Evolutionary conservation across 345 rosid genomes (phyloP), one percentile per base, ranked within the genome.

Genomic region (Rhodomyrtus tomentosa): DNA sequence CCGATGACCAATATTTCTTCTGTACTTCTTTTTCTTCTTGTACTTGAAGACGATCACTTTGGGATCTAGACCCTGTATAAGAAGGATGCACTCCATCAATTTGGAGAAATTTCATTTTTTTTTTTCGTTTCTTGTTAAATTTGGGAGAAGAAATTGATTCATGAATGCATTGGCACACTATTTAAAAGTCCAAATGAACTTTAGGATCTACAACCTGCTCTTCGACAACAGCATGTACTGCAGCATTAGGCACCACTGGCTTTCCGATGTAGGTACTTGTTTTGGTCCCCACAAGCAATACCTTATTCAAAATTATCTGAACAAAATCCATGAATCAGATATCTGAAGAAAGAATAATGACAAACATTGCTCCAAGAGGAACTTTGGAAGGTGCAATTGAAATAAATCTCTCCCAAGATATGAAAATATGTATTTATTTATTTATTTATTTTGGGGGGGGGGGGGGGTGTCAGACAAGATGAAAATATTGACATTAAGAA

Each of bases 1-100:
- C 32, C 99, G 89, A 83, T 97, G 99, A 72, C 99, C 99, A 52
- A 95, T 97, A 86, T 95, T 97, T 89, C 99, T 95, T 85, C 98
- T 90, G 86, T 97, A 97, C 85, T 95, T 94, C 89, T 97, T 97
- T 92, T 97, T 97, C 88, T 87, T 93, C 93, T 95, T 97, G 82
- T 97, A 97, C 91, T 97, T 97, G 92, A 94, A 97, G 82, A 97
- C 98, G 9, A 93, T 88, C 18, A 93, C 98, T 91, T 97, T 97
- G 58, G 90, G 89, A 90, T 97, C 85, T 76, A 93, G 85, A 76
- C 98, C 99, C 99, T 97, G 94, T 87, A 88, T 56, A 38, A 58
- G 54, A 82, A 72, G 76, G 42, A 32, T 32, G 42, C 74, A 62
- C 21, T 32, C 42, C 24, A 32, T 62, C 76, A 32, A 62, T 18